Conservation (phyloP, 2,329 filamentous ascomycete genomes). For the Sarocladiaceae sp. region DNA sequence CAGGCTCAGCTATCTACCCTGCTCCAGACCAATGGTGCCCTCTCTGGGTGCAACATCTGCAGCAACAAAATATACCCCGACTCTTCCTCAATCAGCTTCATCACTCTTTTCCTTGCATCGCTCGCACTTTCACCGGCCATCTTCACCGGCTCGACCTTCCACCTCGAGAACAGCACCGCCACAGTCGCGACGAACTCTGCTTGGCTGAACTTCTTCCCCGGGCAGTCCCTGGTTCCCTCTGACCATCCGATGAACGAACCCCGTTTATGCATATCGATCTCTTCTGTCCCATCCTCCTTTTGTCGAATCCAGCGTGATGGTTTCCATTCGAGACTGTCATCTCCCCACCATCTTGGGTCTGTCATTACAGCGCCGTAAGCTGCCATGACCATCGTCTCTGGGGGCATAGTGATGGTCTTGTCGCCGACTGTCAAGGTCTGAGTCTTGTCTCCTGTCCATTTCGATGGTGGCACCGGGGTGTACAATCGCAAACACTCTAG, state of each 20-base stretch:
- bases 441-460: slow-evolving; percentile 18
- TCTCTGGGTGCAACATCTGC: slow-evolving; percentile 22
- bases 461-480: slow-evolving; percentile 23
- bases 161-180: slow-evolving; percentile 61
- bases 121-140: slow-evolving; percentile 14
- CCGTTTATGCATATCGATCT: not conserved
- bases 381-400: slow-evolving; percentile 10
- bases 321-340: slow-evolving; percentile 16
- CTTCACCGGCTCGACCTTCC: slow-evolving; percentile 18
- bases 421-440: slow-evolving; percentile 9
- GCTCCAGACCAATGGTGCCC: slow-evolving; percentile 18
- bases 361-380: slow-evolving; percentile 10
- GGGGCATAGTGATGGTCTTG: slow-evolving; percentile 9
- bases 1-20: slow-evolving; percentile 5
- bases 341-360: slow-evolving; percentile 15
- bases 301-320: slow-evolving; percentile 17
- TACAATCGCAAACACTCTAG: slow-evolving; percentile 39
- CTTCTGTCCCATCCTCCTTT: not conserved
- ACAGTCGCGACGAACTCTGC: slow-evolving; percentile 45
- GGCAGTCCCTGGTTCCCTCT: slow-evolving; percentile 24
- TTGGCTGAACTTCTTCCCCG: slow-evolving; percentile 27
- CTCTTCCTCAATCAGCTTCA: slow-evolving; percentile 18
- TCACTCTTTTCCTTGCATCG: slow-evolving; percentile 15
- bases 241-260: slow-evolving; percentile 21
- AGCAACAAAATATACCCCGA: slow-evolving; percentile 18